Evolutionary conservation across 441 rosid genomes (phyloP), one percentile per base, ranked within the genome.

Genomic region (Corymbia calophylla): DNA sequence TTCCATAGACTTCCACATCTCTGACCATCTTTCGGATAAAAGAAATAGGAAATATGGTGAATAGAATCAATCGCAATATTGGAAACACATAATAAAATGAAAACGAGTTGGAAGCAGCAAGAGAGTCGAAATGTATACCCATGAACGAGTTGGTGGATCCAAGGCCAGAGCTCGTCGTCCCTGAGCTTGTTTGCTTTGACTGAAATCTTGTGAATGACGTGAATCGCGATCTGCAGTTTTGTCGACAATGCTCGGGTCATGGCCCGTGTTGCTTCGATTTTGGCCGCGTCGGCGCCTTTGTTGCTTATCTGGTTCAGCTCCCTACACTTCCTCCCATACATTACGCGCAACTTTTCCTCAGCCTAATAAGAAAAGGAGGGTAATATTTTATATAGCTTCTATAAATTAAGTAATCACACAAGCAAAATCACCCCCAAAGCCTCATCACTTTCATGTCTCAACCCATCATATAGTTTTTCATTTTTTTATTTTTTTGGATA

Each of bases 1-100:
- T 87, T 90, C 89, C 97, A 94, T 95, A 48, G 91, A 88, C 87
- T 87, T 93, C 96, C 96, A 95, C 97, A 95, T 95, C 91, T 85
- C 90, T 55, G 90, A 89, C 58, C 92, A 91, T 91, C 97, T 95
- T 54, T 51, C 16, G 44, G 48, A 21, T 12, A 86, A 89, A 56
- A 62, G 82, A 81, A 84, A 91, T 16, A 49, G 49, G 35, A 29
- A 62, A n/a, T 21, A 77, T 5, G 35, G 48, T 39, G 62, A 62
- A 54, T 32, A 56, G 48, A 70, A 89, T 35, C 80, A 85, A 18
- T 49, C 35, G 53, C 31, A 17, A 55, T 32, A 80, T 73, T 19
- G 58, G 21, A 47, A 8, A 21, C 68, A 18, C 31, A 53, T 54
- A 64, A 82, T 4, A 44, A 32, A 39, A 49, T 47, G 31, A 44